Evolutionary conservation across 2,329 filamentous ascomycete genomes (phyloP), one percentile per base, ranked within the genome.

Genomic region (Dothidotthia symphoricarpi): DNA sequence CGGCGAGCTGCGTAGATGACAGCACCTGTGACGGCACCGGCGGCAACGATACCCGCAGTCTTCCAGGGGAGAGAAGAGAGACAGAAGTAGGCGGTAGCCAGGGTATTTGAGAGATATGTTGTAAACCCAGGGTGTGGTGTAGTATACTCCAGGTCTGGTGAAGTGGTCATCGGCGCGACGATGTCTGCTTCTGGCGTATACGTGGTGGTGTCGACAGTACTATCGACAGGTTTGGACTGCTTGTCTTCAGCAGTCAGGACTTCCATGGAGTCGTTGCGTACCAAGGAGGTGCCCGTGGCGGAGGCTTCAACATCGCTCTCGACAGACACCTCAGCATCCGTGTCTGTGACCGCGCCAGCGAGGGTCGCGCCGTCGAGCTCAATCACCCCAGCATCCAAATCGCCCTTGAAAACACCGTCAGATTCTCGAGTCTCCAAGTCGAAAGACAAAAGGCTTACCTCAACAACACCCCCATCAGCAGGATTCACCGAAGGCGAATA

Each of bases 51-150:
- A 3, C 25, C 26, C 3, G 39, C 24, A 14, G 32, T 13, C 6
- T 19, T 13, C 41, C 36, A 43, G 1, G 41, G 36, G 3, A 39
- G 6, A 4, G 31, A 33, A 1, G 35, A 36, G 9, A 39, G 17
- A 3, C 16, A 19, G 3, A 33, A 43, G 16, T 24, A 30, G 4
- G 31, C 25, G 3, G 28, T 13, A 4, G 25, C 7, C 8, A 36
- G 24, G 6, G 16, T 33, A 9, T 36, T 30, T 28, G 31, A 33
- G 4, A 31, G 25, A 1, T 33, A 2, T n/a, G 32, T 26, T 1
- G 24, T 30, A 1, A 17, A 30, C n/a, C 25, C 24, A 2, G 12
- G 15, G 4, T 32, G 11, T 4, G 4, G 6, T 9, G 19, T 22
- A 3, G 15, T 24, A 16, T 27, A 36, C 9, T 11, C 14, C 10